Evolutionary conservation across 169 alveolate species (phyloP).

Genomic region (Ichthyophthirius multifiliis): DNA sequence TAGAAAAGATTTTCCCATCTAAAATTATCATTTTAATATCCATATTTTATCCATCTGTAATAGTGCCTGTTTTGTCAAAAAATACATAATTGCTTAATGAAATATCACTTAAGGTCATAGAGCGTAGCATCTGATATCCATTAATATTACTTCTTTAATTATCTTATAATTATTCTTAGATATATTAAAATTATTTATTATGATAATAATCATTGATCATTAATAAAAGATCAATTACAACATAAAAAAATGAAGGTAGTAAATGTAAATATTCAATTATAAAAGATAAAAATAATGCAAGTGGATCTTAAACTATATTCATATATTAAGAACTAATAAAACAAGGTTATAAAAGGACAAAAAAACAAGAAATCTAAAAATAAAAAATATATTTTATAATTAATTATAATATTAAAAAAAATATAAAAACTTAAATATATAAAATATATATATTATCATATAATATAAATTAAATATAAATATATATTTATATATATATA

Average conservation of each 20-base stretch:
- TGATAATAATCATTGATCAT: slow-evolving; percentile 11
- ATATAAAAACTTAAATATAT: too few relatives aligned
- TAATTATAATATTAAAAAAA: too few relatives aligned
- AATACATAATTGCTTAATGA: slow-evolving; percentile 27
- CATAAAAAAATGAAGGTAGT: slow-evolving; percentile 14
- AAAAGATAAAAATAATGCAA: not conserved
- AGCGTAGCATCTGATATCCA: slow-evolving; percentile 1
- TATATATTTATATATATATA: too few relatives aligned
- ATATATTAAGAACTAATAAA: not conserved
- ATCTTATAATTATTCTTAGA: not conserved
- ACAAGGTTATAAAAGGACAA: not conserved
- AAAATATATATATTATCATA: too few relatives aligned
- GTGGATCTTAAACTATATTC: not conserved
- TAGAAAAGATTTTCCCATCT: not conserved
- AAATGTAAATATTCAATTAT: slow-evolving; percentile 17
- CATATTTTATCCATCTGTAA: slow-evolving; percentile 19
- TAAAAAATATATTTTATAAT: too few relatives aligned
- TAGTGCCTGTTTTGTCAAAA: slow-evolving; percentile 36
- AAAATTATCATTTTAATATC: not conserved
- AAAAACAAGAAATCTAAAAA: not conserved
- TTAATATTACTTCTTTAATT: not conserved
- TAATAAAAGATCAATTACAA: slow-evolving; percentile 16
- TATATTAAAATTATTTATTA: not conserved
- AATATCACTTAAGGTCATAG: slow-evolving; percentile 28
- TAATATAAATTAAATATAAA: too few relatives aligned